Base-by-base conservation (phyloP, 441 rosid genomes). In the Brassica balearica region DNA sequence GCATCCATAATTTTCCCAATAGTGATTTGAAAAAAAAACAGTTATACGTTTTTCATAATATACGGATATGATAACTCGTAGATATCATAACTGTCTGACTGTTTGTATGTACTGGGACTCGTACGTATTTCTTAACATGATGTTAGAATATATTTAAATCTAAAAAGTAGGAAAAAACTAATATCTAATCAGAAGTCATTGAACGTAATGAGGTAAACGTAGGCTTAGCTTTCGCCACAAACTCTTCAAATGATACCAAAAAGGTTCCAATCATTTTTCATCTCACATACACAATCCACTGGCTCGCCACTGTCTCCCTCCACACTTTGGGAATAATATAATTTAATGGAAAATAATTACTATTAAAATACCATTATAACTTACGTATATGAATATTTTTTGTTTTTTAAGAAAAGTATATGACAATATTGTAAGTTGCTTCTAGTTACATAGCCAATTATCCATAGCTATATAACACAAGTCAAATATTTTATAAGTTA, bases 161-260 rank as follows among this genome's bases (percentile, higher is more conserved):
- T 38, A 22, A 38, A 68, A 48, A 9, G 56, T 29, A 43, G 56
- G 25, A 46, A 69, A 69, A 69, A 72, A 20, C 58, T 80, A 10
- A 48, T 8, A 60, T 71, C 65, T 83, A 84, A 88, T 79, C 71
- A 60, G 14, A 80, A 84, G 86, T 72, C 77, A 83, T 62, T 90
- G 92, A 88, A 85, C 81, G 15, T 70, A 85, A 82, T 72, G 77
- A 81, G 81, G 80, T 55, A 85, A 82, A 88, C 94, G 94, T 88
- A 86, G 68, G 89, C 75, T 59, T 38, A 68, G 63, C 80, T 72
- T 56, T 67, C 10, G 85, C 94, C 94, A 87, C 90, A 90, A 68
- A 80, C 67, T 46, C 77, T 59, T 74, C 87, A 77, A 83, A 79
- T 79, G 82, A 78, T 69, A 82, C 84, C 87, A 84, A 83, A 89